Conservation (phyloP, 2,329 filamentous ascomycete species). For the Diplocarpon mali region DNA sequence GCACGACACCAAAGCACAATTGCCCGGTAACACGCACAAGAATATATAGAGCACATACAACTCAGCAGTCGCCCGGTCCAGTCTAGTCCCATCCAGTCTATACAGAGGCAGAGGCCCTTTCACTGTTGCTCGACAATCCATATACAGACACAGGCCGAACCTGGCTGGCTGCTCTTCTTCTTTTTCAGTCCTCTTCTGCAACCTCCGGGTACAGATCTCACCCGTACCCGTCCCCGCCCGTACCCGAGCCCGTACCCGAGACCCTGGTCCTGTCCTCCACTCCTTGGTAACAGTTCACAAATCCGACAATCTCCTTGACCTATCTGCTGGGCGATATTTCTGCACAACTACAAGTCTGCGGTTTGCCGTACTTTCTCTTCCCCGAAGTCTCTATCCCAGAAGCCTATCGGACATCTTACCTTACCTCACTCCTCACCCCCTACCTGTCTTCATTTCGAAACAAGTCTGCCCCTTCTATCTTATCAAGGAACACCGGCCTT, state of each 20-base stretch:
- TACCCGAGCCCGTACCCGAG: no score
- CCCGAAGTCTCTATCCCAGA: conserved; percentile 10
- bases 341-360: conserved; percentile 20
- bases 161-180: no score
- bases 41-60: not conserved
- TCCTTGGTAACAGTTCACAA: no score
- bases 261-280: no score
- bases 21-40: not conserved
- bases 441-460: conserved; percentile 13
- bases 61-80: not conserved
- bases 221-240: no score
- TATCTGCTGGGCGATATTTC: no score
- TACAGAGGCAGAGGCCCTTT: not conserved
- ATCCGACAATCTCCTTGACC: no score
- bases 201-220: no score
- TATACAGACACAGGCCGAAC: no score
- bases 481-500: conserved; percentile 16
- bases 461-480: conserved; percentile 13
- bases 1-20: conserved; percentile 1
- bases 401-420: conserved; percentile 6
- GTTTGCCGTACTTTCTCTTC: conserved; percentile 17
- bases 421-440: conserved; percentile 1
- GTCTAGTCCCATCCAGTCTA: not conserved
- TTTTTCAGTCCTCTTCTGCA: no score
- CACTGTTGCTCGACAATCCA: no score